phyloP scores from a whole-genome alignment of 176 grass and related monocot genomes.

The Carex littledalei region DNA sequence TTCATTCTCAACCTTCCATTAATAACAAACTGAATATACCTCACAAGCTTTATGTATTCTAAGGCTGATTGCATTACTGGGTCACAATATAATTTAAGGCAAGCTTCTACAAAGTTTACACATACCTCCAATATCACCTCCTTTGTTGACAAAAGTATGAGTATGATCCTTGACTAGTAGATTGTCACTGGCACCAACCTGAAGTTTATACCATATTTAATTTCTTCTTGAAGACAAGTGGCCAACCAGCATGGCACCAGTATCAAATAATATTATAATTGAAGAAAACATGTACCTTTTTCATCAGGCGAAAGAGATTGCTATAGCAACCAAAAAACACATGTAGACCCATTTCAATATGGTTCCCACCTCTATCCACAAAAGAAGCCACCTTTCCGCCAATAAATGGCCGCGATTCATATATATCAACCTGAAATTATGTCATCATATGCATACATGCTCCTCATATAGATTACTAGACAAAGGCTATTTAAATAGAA shows the following conservation, averaged over 20 bases:
- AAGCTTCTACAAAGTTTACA: background rate
- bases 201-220: conserved; percentile 17
- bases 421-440: conserved; percentile 79
- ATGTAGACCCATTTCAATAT: conserved; percentile 97
- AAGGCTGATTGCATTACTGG: background rate
- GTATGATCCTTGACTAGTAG: conserved; percentile 93
- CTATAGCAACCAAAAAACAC: conserved; percentile 98
- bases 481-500: background rate
- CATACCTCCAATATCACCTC: conserved; percentile 78
- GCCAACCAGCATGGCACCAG: background rate
- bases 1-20: background rate
- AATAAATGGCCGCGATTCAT: conserved; percentile 72
- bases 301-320: conserved; percentile 97
- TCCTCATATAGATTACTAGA: background rate
- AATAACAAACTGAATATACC: background rate
- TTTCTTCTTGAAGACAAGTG: conserved; percentile 6
- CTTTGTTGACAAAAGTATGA: conserved; percentile 97
- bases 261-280: conserved; percentile 13
- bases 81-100: background rate
- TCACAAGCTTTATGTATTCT: background rate
- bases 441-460: background rate
- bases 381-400: conserved; percentile 95
- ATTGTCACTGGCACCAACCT: conserved; percentile 93
- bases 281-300: conserved; percentile 39
- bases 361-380: conserved; percentile 79